A percentile compares a stretch with the other conserved stretches of the same genome.
Conservation (phyloP, 345 rosid species). For the Euphorbia pulcherrima region DNA sequence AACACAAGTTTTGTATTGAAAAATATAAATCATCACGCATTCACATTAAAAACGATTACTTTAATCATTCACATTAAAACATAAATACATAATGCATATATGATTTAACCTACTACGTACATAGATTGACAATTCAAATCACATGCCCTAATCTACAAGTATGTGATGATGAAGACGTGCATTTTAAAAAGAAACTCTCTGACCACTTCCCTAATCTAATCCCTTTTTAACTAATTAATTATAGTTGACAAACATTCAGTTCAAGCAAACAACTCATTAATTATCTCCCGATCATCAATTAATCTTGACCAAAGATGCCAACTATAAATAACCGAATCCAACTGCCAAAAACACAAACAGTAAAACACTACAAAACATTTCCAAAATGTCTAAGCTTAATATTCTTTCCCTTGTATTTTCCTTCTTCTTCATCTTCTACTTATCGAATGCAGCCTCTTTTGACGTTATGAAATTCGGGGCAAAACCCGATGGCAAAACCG, state of each 20-base stretch:
- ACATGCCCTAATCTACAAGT: not conserved
- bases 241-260: not conserved
- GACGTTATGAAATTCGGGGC: conserved; percentile 56
- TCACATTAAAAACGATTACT: no score
- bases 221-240: not conserved
- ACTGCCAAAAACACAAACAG: not conserved
- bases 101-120: not conserved
- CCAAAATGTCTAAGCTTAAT: not conserved
- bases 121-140: not conserved
- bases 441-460: conserved; percentile 19
- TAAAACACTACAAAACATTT: not conserved
- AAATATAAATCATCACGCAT: no score
- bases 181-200: not conserved
- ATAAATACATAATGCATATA: no score
- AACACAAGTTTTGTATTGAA: no score
- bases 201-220: not conserved
- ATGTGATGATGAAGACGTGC: conserved; percentile 4
- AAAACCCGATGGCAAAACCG: conserved; percentile 51
- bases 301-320: not conserved
- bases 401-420: not conserved
- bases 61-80: no score
- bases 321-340: conserved; percentile 4
- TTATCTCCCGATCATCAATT: no score
- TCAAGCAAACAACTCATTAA: not conserved
- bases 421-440: conserved; percentile 1